Evolutionary conservation across 1,139 yeast genomes (phyloP).

Genomic region (Meyerozyma carpophila): DNA sequence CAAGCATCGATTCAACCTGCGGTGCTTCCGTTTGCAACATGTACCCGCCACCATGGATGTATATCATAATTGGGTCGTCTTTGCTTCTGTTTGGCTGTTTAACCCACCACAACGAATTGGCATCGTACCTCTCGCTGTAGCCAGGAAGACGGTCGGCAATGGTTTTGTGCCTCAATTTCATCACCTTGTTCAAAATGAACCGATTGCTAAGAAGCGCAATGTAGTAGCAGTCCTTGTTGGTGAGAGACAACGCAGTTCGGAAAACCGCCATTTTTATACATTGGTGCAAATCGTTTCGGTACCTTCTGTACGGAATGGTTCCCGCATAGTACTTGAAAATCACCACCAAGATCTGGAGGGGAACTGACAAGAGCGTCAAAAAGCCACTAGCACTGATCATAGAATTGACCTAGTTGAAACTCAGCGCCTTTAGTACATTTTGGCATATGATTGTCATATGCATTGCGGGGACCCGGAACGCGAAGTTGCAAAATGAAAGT

Average conservation of each 20-base stretch:
- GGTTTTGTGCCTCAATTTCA: slow-evolving; percentile 5
- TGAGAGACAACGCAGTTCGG: slow-evolving; percentile 13
- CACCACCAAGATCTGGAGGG: slow-evolving; percentile 3
- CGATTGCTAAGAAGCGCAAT: slow-evolving; percentile 8
- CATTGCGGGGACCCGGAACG: background rate
- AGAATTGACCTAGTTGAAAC: background rate
- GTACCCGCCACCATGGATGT: slow-evolving; percentile 42
- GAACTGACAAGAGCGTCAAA: slow-evolving; percentile 4
- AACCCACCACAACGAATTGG: slow-evolving; percentile 34
- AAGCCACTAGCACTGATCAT: slow-evolving; percentile 2
- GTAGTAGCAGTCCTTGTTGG: slow-evolving; percentile 11
- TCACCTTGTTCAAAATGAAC: slow-evolving; percentile 7
- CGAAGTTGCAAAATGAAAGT: background rate
- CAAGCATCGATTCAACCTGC: slow-evolving; percentile 27
- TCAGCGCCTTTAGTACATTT: background rate
- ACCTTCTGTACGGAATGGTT: slow-evolving; percentile 14
- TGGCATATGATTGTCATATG: background rate
- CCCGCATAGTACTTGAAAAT: slow-evolving; percentile 16
- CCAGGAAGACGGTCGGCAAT: slow-evolving; percentile 15
- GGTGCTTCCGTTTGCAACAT: slow-evolving; percentile 28
- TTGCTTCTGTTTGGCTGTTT: slow-evolving; percentile 22
- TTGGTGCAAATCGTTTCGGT: slow-evolving; percentile 11
- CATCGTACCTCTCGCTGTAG: slow-evolving; percentile 30
- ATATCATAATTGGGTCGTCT: slow-evolving; percentile 33
- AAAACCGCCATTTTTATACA: slow-evolving; percentile 17